Evolutionary conservation across 73 alveolate genomes (phyloP), one percentile per base, ranked within the genome.

Genomic region (Effrenium voratum): DNA sequence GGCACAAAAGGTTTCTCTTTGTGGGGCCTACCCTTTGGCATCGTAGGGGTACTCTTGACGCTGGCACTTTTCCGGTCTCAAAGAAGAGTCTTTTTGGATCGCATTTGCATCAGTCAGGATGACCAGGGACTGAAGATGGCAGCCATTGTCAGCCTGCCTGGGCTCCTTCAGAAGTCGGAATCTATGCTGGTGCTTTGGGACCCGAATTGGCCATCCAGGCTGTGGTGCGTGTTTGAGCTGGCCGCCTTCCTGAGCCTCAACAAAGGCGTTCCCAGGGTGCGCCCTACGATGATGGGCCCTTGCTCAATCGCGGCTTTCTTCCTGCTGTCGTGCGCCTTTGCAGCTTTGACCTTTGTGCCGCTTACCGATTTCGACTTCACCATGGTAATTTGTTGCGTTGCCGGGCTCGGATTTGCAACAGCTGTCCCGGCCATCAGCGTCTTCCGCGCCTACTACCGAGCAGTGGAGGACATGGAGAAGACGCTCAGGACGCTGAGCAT

Each of bases 161-260:
- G 88, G 32, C 60, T 77, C 26, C 28, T 77, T 59, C 38, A 77
- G 43, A 40, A 41, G 15, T 77, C 88, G 41, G 88, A 77, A 3
- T 12, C 12, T 22, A 77, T 77, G 88, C 60, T 77, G 40, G n/a
- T 77, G 22, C 60, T 77, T 36, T 80, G 91, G 91, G 91, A 80
- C 46, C 72, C 91, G 28, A 80, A 46, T 8, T 80, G 91, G 91
- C 45, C 91, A 22, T 32, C 45, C 47, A 80, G 91, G 46, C 43
- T 79, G 38, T 79, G 91, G 91, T 79, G 91, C 30, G 10, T 79
- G 6, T 79, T 79, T n/a, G 91, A 79, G 28, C 66, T 79, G 44
- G 91, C 68, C 19, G 91, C 91, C 66, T 79, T 79, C 43, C 40
- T 79, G 45, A 44, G 44, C 30, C 45, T 15, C 3, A 24, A 68